Conservation (phyloP, 2,329 filamentous ascomycete species). For the Raffaelea deltoideospora region DNA sequence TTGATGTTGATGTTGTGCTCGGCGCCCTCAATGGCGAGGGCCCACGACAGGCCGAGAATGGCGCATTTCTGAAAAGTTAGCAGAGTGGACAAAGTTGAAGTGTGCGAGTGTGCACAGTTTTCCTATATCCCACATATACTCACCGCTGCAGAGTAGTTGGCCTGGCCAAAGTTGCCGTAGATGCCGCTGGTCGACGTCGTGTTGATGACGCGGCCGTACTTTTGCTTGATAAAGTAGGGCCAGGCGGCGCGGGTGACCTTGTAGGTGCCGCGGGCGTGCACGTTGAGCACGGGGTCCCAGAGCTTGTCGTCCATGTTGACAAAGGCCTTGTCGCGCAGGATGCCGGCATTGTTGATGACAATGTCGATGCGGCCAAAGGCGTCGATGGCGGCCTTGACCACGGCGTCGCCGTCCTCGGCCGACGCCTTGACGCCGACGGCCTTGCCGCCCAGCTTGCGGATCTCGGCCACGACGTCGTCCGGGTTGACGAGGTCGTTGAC, state of each 20-base stretch:
- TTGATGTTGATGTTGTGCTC: slow-evolving; percentile 99
- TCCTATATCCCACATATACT: no score
- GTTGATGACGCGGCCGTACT: slow-evolving; percentile 94
- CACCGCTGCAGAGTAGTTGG: slow-evolving; percentile 87
- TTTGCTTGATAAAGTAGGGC: slow-evolving; percentile 96
- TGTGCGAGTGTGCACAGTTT: no score
- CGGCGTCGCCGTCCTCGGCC: slow-evolving; percentile 78
- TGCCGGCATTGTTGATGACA: slow-evolving; percentile 94
- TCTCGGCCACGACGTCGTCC: slow-evolving; percentile 80
- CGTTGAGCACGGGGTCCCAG: slow-evolving; percentile 84
- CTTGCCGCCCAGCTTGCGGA: slow-evolving; percentile 76
- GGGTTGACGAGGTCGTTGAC: slow-evolving; percentile 95
- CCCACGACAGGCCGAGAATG: slow-evolving; percentile 89
- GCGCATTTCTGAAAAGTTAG: slow-evolving; percentile 52
- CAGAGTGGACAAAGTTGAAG: neutral
- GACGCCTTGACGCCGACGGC: slow-evolving; percentile 88
- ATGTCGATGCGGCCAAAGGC: slow-evolving; percentile 89
- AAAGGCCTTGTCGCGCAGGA: slow-evolving; percentile 95
- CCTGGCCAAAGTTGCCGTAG: slow-evolving; percentile 97
- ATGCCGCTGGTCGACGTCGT: slow-evolving; percentile 95
- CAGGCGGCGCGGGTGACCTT: slow-evolving; percentile 95
- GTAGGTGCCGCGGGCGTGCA: slow-evolving; percentile 89
- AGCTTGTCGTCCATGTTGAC: slow-evolving; percentile 90
- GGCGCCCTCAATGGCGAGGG: slow-evolving; percentile 78
- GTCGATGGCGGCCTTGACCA: slow-evolving; percentile 88